Conservation (phyloP, 345 rosid species). For the Linum usitatissimum region DNA sequence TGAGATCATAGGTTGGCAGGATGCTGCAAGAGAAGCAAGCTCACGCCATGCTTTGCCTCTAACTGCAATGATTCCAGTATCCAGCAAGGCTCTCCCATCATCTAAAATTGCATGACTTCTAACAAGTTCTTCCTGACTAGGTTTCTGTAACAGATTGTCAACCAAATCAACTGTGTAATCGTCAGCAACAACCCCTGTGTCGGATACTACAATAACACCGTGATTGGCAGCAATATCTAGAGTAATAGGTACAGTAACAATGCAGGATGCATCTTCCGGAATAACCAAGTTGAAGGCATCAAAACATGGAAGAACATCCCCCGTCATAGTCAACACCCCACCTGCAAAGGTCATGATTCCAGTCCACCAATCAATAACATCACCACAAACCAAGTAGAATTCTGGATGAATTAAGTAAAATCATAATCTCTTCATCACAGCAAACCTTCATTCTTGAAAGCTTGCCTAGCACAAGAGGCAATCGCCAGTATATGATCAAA, state of each 20-base stretch:
- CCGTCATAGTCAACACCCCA: constrained; percentile 89
- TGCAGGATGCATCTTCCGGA: constrained; percentile 71
- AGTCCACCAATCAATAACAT: too few species aligned
- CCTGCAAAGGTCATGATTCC: constrained; percentile 31
- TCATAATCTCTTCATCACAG: background rate
- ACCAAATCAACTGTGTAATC: constrained; percentile 47
- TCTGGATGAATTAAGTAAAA: too few species aligned
- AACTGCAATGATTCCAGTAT: constrained; percentile 85
- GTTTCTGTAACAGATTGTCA: constrained; percentile 84
- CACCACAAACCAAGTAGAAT: too few species aligned
- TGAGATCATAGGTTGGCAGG: constrained; percentile 58
- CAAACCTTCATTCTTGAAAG: constrained; percentile 60
- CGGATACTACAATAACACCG: constrained; percentile 80
- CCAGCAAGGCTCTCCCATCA: constrained; percentile 87
- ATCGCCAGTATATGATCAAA: constrained; percentile 95
- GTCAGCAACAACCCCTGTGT: constrained; percentile 31
- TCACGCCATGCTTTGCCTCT: constrained; percentile 89
- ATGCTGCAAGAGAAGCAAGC: constrained; percentile 65
- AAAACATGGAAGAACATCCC: constrained; percentile 98
- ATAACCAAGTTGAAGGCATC: constrained; percentile 71
- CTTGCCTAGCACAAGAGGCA: constrained; percentile 84
- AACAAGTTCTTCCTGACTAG: constrained; percentile 56
- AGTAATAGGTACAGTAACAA: constrained; percentile 86
- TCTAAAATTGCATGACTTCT: constrained; percentile 62
- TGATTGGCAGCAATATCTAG: constrained; percentile 94